Evolutionary conservation across 1,139 yeast genomes (phyloP).

Genomic region (Suzukiozyma palmioleophila): DNA sequence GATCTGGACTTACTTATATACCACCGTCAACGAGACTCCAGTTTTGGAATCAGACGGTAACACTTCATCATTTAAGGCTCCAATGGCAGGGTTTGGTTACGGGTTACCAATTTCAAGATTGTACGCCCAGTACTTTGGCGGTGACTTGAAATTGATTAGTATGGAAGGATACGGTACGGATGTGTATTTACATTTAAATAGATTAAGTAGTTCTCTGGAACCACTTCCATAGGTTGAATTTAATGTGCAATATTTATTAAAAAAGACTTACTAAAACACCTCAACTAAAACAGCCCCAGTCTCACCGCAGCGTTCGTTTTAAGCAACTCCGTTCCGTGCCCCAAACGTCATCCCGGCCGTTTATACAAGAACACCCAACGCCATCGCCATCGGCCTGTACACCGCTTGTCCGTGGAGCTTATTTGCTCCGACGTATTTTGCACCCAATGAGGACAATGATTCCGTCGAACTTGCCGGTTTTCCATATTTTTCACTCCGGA

Average conservation of each 20-base stretch:
- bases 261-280: too few species aligned
- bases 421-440: too few species aligned
- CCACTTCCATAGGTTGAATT: slow-evolving; percentile 33
- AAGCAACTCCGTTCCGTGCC: too few species aligned
- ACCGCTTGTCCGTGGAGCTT: too few species aligned
- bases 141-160: slow-evolving; percentile 78
- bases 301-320: too few species aligned
- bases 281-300: too few species aligned
- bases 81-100: slow-evolving; percentile 93
- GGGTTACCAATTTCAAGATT: slow-evolving; percentile 84
- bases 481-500: too few species aligned
- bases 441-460: too few species aligned
- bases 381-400: too few species aligned
- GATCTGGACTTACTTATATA: slow-evolving; percentile 88
- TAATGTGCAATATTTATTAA: not conserved
- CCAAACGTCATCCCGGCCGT: too few species aligned
- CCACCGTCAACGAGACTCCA: slow-evolving; percentile 78
- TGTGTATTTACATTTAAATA: slow-evolving; percentile 78
- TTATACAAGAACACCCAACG: too few species aligned
- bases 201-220: slow-evolving; percentile 43
- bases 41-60: slow-evolving; percentile 55
- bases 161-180: slow-evolving; percentile 97
- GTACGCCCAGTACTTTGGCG: slow-evolving; percentile 88
- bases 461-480: too few species aligned
- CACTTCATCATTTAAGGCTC: slow-evolving; percentile 69